Evolutionary conservation across 495 filamentous ascomycete species (phyloP), one percentile per base, ranked within the genome.

Genomic region (Penicillium manginii): DNA sequence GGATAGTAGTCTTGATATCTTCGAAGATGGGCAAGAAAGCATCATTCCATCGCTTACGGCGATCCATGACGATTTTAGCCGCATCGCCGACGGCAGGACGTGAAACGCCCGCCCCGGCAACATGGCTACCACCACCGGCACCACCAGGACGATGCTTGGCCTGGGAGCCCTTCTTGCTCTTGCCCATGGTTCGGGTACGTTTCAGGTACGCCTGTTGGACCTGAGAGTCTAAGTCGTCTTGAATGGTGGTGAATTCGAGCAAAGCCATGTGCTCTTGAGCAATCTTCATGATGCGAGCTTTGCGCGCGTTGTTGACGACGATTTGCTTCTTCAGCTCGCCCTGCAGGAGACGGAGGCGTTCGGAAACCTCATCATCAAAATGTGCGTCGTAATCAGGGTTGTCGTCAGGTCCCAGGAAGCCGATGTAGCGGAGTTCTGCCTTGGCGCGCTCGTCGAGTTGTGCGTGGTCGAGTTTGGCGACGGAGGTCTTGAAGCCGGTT

Each of bases 161-260:
- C 57, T 85, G 77, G 7, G 77, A 73, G 42, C 78, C 77, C 75
- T 97, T 96, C 77, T 97, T 98, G 50, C 85, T 91, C 76, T 91
- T 96, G 66, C 91, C 89, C 76, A 97, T 86, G 4, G 90, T 96
- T 29, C 94, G 88, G n/a, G 91, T 96, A 40, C 94, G 89, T 79
- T 98, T 98, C 37, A 96, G 86, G 65, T 97, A 99, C 23, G 93
- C 92, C 65, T 91, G 86, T 67, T 97, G 91, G 50, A 99, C 93
- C 73, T 99, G 94, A 52, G 86, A 84, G 74, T 99, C 94, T 22
- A 99, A 86, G 70, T 98, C 94, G 66, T 99, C 94, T 57, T 93
- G 87, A 67, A 99, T 99, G 61, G 92, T 97, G 64, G 85, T 87
- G 75, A 96, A 99, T 70, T 99, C 94, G 62, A 98, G 94, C 70